Evolutionary conservation across 768 basidiomycete genomes (phyloP).

Genomic region (Lactarius sp.): DNA sequence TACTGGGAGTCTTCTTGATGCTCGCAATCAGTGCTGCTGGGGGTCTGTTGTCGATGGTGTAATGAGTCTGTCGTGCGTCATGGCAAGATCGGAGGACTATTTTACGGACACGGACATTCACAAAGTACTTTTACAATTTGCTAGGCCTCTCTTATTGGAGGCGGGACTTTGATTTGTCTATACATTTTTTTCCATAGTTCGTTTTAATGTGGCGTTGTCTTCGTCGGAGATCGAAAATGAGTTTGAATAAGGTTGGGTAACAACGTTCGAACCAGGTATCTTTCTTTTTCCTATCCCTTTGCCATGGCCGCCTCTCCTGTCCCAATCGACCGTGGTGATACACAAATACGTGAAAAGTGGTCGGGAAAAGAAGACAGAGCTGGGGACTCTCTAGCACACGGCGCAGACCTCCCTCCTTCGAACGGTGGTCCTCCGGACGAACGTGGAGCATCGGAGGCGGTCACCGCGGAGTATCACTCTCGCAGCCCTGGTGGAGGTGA

Average conservation of each 20-base stretch:
- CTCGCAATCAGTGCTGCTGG: slow-evolving; percentile 38
- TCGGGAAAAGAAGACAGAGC: slow-evolving; percentile 23
- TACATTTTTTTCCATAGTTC: not conserved
- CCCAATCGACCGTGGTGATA: slow-evolving; percentile 22
- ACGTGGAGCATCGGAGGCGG: slow-evolving; percentile 20
- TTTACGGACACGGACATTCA: slow-evolving; percentile 1
- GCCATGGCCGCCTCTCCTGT: slow-evolving; percentile 29
- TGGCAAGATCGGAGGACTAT: slow-evolving; percentile 1
- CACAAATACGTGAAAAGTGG: slow-evolving; percentile 27
- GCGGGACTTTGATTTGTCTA: not conserved
- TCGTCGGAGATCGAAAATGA: slow-evolving; percentile 27
- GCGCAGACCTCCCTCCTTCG: slow-evolving; percentile 24
- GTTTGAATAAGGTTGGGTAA: slow-evolving; percentile 5
- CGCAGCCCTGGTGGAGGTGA: slow-evolving; percentile 25
- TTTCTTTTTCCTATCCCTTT: slow-evolving; percentile 16
- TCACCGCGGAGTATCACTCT: slow-evolving; percentile 23
- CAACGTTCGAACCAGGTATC: slow-evolving; percentile 1
- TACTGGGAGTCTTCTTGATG: slow-evolving; percentile 37
- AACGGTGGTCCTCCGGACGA: slow-evolving; percentile 26
- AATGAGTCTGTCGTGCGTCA: slow-evolving; percentile 5
- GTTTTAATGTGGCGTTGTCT: slow-evolving; percentile 15
- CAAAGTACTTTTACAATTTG: not conserved
- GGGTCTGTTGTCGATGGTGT: slow-evolving; percentile 42
- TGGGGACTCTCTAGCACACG: slow-evolving; percentile 25
- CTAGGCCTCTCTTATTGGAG: not conserved